phyloP scores from a whole-genome alignment of 2,329 filamentous ascomycete species.

The Penicillium expansum region DNA sequence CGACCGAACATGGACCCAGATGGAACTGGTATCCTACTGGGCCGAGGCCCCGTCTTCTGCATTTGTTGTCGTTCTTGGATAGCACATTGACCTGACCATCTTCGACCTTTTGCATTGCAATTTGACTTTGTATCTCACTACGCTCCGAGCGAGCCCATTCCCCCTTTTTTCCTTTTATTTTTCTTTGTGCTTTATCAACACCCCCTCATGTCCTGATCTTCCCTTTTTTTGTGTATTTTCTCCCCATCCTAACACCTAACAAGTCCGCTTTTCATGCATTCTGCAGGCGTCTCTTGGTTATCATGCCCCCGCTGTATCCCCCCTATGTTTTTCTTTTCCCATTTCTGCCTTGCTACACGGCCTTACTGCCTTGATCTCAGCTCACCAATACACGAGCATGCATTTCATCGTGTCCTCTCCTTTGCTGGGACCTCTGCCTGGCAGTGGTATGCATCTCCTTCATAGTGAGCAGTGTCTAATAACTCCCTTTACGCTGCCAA shows the following conservation, averaged over 20 bases:
- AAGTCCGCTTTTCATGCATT: constrained; percentile 35
- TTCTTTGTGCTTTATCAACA: constrained; percentile 21
- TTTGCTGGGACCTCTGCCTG: background rate
- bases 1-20: constrained; percentile 7
- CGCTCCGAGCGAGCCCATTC: constrained; percentile 22
- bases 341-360: constrained; percentile 21
- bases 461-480: constrained; percentile 16
- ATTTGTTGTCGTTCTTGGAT: constrained; percentile 17
- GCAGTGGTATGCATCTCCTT: background rate
- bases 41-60: constrained; percentile 16
- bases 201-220: constrained; percentile 24
- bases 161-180: constrained; percentile 13
- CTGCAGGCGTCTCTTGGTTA: constrained; percentile 37
- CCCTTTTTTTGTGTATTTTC: constrained; percentile 17
- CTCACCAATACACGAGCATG: constrained; percentile 5
- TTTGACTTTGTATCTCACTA: constrained; percentile 16
- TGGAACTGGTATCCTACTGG: constrained; percentile 24
- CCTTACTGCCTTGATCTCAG: constrained; percentile 6
- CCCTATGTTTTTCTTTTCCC: constrained; percentile 13
- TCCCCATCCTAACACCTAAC: constrained; percentile 8
- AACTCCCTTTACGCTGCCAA: constrained; percentile 9
- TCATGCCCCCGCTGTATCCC: constrained; percentile 22
- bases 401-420: constrained; percentile 1
- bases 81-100: constrained; percentile 13
- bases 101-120: constrained; percentile 14